These are phyloP conservation scores for Zizania latifolia DNA, from an alignment of 176 grass and related monocot genomes.

Conservation along the genomic window DNA sequence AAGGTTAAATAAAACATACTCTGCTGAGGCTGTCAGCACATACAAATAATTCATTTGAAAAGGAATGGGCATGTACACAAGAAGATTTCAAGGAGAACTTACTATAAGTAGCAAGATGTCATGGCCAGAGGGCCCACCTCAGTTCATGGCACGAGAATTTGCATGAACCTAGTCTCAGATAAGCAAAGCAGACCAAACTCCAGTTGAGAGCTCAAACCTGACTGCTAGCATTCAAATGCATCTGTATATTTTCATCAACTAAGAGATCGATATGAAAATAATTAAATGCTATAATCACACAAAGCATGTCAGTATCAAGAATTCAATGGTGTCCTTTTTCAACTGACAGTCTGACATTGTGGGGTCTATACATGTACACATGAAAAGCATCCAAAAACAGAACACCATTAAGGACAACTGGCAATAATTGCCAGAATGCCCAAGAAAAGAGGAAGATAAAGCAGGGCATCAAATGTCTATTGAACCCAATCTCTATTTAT, in stretches of 20 bases:
- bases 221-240: not conserved
- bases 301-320: conserved; percentile 5
- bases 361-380: not conserved
- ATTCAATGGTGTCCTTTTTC: not conserved
- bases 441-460: conserved; percentile 3
- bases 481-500: not conserved
- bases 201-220: conserved; percentile 3
- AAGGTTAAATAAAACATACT: conserved; percentile 16
- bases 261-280: not conserved
- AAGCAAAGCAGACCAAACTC: not conserved
- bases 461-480: not conserved
- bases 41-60: not conserved
- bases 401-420: not conserved
- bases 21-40: not conserved
- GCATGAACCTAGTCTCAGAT: not conserved
- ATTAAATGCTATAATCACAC: conserved; percentile 7
- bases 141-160: not conserved
- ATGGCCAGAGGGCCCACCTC: not conserved
- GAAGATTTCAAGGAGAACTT: not conserved
- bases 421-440: not conserved
- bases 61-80: not conserved
- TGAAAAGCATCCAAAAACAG: not conserved
- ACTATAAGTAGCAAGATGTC: not conserved
- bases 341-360: not conserved
- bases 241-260: conserved; percentile 25